Conservation (phyloP, 2,329 filamentous ascomycete species). For the Aspergillus ustus region DNA sequence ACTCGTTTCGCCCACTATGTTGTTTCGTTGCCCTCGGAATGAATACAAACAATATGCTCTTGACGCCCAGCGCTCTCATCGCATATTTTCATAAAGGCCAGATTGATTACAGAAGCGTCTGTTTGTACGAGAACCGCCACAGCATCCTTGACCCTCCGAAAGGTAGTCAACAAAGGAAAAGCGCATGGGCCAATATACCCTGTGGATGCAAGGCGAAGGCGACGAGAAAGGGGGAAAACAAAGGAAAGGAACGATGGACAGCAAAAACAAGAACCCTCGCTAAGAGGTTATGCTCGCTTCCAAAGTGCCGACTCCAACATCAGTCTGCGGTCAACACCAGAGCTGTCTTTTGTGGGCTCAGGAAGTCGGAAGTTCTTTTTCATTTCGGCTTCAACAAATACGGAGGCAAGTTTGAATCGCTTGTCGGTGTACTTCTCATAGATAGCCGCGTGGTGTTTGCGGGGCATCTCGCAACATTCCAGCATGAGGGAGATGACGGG, state of each 20-base stretch:
- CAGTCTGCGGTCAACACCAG: slow-evolving; percentile 18
- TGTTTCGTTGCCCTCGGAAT: slow-evolving; percentile 3
- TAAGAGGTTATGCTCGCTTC: slow-evolving; percentile 25
- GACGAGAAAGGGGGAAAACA: slow-evolving; percentile 19
- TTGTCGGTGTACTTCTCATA: slow-evolving; percentile 91
- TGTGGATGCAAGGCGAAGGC: background rate
- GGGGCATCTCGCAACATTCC: slow-evolving; percentile 83
- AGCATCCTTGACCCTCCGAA: background rate
- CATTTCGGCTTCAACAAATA: slow-evolving; percentile 78
- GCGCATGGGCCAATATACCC: background rate
- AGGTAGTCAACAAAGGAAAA: slow-evolving; percentile 16
- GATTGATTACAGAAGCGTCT: background rate
- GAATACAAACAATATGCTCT: slow-evolving; percentile 5
- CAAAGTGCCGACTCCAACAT: slow-evolving; percentile 23
- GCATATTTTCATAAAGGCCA: slow-evolving; percentile 5
- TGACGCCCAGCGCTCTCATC: slow-evolving; percentile 1
- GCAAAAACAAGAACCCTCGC: slow-evolving; percentile 11
- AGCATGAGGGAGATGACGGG: slow-evolving; percentile 77
- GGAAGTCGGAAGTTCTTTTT: slow-evolving; percentile 62
- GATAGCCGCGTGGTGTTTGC: slow-evolving; percentile 81
- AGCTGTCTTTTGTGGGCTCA: slow-evolving; percentile 27
- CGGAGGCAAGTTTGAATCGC: slow-evolving; percentile 82
- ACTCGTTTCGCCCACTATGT: background rate
- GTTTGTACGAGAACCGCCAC: background rate
- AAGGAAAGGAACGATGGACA: slow-evolving; percentile 14